A percentile compares a stretch with the other conserved stretches of the same genome.
Conservation (phyloP, 805 yeast species). For the Hanseniaspora lindneri region DNA sequence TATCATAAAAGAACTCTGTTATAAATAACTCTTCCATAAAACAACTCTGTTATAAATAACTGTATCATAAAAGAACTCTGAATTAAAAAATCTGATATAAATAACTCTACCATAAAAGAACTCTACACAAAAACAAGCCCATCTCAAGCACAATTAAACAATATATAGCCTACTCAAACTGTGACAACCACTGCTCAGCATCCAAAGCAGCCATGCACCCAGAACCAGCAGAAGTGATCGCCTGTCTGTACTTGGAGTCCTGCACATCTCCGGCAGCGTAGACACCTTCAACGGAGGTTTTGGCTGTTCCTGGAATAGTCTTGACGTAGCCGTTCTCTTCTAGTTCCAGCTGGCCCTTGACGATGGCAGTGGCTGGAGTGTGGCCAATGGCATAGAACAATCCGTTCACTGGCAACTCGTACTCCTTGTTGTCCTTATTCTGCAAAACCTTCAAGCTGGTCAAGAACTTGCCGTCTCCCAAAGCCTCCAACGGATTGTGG, state of each 20-base stretch:
- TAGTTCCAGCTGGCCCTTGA: constrained; percentile 63
- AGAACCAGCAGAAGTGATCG: constrained; percentile 97
- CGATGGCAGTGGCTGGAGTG: constrained; percentile 81
- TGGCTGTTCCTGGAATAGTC: constrained; percentile 81
- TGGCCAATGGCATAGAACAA: constrained; percentile 97
- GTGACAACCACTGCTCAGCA: constrained; percentile 73
- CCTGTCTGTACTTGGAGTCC: constrained; percentile 94
- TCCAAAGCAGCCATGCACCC: constrained; percentile 99
- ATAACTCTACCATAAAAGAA: too few relatives aligned
- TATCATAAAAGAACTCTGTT: too few relatives aligned
- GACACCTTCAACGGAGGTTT: constrained; percentile 78
- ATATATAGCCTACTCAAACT: constrained; percentile 30
- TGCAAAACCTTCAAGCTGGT: constrained; percentile 53
- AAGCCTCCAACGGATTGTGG: constrained; percentile 74
- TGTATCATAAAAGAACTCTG: too few relatives aligned
- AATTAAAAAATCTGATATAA: too few relatives aligned
- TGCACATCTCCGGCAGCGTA: constrained; percentile 99
- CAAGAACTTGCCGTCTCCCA: constrained; percentile 85
- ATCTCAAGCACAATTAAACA: too few relatives aligned
- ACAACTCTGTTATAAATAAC: too few relatives aligned
- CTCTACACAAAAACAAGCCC: background rate
- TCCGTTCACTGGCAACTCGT: constrained; percentile 72
- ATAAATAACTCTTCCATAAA: too few relatives aligned
- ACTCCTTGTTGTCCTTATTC: constrained; percentile 55
- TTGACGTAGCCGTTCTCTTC: constrained; percentile 81